Conservation (phyloP, 2,329 filamentous ascomycete species). For the Xylaria sp. region DNA sequence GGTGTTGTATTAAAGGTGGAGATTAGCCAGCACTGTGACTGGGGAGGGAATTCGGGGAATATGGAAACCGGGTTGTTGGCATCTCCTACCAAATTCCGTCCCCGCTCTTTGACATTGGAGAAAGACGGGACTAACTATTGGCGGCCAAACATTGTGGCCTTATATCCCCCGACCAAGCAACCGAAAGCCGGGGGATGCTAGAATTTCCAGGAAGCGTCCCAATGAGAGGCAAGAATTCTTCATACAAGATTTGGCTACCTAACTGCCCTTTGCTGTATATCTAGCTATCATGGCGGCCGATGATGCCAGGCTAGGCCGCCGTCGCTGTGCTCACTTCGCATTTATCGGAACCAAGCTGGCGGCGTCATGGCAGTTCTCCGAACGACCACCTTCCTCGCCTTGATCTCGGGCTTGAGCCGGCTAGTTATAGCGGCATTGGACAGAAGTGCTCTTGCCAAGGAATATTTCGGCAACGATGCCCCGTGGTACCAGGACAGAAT, state of each 20-base stretch:
- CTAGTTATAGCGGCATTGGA: slow-evolving; percentile 10
- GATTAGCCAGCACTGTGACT: too few relatives aligned
- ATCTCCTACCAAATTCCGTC: too few relatives aligned
- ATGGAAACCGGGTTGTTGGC: too few relatives aligned
- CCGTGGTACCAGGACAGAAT: slow-evolving; percentile 33
- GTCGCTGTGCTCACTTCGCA: neutral
- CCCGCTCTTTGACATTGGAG: neutral
- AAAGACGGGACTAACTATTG: slow-evolving; percentile 1
- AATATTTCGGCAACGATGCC: slow-evolving; percentile 33
- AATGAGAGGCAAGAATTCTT: neutral
- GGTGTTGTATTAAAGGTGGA: too few relatives aligned
- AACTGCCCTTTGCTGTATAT: neutral
- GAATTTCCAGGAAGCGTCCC: slow-evolving; percentile 6
- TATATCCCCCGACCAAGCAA: slow-evolving; percentile 5
- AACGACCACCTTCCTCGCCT: slow-evolving; percentile 9
- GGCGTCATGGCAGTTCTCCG: slow-evolving; percentile 4
- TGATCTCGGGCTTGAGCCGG: neutral
- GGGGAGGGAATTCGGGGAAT: too few relatives aligned
- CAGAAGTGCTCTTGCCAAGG: slow-evolving; percentile 20
- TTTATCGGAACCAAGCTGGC: neutral
- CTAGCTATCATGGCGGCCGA: neutral
- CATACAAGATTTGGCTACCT: neutral
- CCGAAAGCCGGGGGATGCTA: slow-evolving; percentile 5
- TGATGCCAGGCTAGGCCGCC: neutral
- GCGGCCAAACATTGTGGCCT: neutral